Evolutionary conservation across 208 protist species (phyloP).

Genomic region (Leishmania tropica): DNA sequence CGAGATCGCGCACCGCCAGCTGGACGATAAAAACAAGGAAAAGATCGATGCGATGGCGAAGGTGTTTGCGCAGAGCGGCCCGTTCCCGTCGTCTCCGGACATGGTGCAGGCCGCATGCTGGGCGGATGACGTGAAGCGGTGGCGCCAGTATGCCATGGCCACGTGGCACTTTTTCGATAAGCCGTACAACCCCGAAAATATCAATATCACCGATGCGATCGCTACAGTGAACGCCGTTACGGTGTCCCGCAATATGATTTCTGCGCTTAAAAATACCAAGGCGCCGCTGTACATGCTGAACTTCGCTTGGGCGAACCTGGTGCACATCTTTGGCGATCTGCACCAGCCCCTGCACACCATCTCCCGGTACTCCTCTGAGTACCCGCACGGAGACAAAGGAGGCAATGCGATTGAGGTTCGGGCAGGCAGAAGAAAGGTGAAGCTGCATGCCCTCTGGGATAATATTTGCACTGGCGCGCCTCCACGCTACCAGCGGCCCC

Average conservation of each 20-base stretch:
- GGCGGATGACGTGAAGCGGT: slow-evolving; percentile 78
- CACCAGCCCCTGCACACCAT: slow-evolving; percentile 86
- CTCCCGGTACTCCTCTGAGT: slow-evolving; percentile 37
- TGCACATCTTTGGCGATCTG: slow-evolving; percentile 87
- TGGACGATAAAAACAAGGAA: slow-evolving; percentile 33
- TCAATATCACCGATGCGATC: slow-evolving; percentile 31
- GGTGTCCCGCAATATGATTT: slow-evolving; percentile 25
- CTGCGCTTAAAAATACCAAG: slow-evolving; percentile 7
- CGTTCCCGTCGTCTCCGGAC: slow-evolving; percentile 59
- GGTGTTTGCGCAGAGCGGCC: slow-evolving; percentile 51
- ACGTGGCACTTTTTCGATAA: slow-evolving; percentile 80
- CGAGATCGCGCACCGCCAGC: slow-evolving; percentile 69
- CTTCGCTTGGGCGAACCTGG: slow-evolving; percentile 75
- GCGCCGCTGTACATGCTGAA: slow-evolving; percentile 49
- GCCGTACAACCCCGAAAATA: slow-evolving; percentile 63
- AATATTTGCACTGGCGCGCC: slow-evolving; percentile 53
- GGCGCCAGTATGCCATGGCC: slow-evolving; percentile 60
- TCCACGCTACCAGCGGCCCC: slow-evolving; percentile 40
- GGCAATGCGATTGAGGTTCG: too few relatives aligned
- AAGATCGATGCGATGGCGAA: slow-evolving; percentile 38
- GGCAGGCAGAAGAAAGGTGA: too few relatives aligned
- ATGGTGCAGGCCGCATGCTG: slow-evolving; percentile 82
- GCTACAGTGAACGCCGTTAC: slow-evolving; percentile 26
- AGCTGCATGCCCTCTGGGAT: slow-evolving; percentile 89
- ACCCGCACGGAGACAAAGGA: slow-evolving; percentile 72